phyloP scores from a whole-genome alignment of 2,329 filamentous ascomycete genomes.

The Microdochium bolleyi region DNA sequence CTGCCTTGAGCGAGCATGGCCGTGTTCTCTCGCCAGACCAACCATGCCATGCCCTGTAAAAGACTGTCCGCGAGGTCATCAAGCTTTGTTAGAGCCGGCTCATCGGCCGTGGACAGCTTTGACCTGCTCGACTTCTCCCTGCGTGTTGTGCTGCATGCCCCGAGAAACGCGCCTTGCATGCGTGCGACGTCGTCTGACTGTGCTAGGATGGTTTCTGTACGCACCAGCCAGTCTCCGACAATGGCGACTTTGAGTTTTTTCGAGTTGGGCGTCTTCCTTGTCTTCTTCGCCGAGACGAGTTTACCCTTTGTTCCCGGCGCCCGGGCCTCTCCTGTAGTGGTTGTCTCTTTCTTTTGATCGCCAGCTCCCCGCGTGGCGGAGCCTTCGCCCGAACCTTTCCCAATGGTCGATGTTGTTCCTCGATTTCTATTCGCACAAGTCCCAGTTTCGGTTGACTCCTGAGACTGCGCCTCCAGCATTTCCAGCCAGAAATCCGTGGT shows the following conservation, averaged over 20 bases:
- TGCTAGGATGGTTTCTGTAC: no score
- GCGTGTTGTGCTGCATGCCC: not conserved
- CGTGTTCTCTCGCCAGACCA: constrained; percentile 64
- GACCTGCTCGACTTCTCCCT: constrained; percentile 8
- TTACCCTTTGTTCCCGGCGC: no score
- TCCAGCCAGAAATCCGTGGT: constrained; percentile 11
- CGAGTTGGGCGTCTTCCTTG: no score
- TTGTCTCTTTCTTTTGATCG: not conserved
- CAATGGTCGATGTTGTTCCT: constrained; percentile 9
- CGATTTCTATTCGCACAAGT: no score
- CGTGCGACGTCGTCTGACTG: no score
- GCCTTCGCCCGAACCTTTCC: constrained; percentile 23
- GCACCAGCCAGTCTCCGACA: no score
- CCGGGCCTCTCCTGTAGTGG: no score
- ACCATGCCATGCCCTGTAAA: constrained; percentile 69
- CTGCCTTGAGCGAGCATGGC: constrained; percentile 11
- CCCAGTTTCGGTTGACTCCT: constrained; percentile 4
- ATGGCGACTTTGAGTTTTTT: no score
- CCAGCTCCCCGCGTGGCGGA: no score
- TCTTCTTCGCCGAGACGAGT: no score
- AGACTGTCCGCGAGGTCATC: constrained; percentile 79
- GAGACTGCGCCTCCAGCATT: constrained; percentile 2
- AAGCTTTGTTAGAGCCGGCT: constrained; percentile 46
- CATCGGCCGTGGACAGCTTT: constrained; percentile 15
- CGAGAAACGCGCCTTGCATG: not conserved